Evolutionary conservation across 2,329 filamentous ascomycete genomes (phyloP).

Genomic region (Cryphonectria japonica): DNA sequence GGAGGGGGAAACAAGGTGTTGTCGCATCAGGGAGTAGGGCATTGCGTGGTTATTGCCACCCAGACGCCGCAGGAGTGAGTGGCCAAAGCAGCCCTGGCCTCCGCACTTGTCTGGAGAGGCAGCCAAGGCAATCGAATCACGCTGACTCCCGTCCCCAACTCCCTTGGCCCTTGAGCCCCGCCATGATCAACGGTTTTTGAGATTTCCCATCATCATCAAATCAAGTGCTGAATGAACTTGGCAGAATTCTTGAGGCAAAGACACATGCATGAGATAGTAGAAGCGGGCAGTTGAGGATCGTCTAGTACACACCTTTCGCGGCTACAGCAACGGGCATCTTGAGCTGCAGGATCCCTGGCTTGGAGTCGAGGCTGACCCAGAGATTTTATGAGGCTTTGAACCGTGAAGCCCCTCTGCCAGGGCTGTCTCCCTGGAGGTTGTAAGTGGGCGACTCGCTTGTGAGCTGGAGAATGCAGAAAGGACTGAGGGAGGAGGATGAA

Average conservation of each 20-base stretch:
- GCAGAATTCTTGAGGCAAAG: neutral
- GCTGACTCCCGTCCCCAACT: neutral
- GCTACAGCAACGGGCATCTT: constrained; percentile 43
- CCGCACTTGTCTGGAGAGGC: constrained; percentile 14
- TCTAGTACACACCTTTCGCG: constrained; percentile 42
- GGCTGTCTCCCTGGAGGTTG: neutral
- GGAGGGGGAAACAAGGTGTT: constrained; percentile 4
- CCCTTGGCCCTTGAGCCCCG: constrained; percentile 24
- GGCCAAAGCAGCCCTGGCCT: constrained; percentile 20
- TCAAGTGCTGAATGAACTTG: constrained; percentile 3
- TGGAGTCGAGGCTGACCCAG: neutral
- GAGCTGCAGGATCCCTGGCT: constrained; percentile 6
- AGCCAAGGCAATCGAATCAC: constrained; percentile 17
- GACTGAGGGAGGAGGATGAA: neutral
- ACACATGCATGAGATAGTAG: neutral
- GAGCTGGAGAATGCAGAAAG: neutral
- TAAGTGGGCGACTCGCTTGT: neutral
- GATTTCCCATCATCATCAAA: neutral
- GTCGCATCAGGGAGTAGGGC: constrained; percentile 1
- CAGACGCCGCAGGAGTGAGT: neutral
- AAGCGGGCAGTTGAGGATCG: constrained; percentile 8
- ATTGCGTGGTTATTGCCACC: constrained; percentile 22
- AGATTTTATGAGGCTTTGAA: neutral
- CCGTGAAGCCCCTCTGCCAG: neutral
- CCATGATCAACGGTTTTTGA: constrained; percentile 8